Percentiles rank a stretch among this genome's conserved stretches.
These are phyloP conservation scores for Ensete glaucum DNA, from an alignment of 176 grass and related monocot genomes.

Conservation along the genomic window DNA sequence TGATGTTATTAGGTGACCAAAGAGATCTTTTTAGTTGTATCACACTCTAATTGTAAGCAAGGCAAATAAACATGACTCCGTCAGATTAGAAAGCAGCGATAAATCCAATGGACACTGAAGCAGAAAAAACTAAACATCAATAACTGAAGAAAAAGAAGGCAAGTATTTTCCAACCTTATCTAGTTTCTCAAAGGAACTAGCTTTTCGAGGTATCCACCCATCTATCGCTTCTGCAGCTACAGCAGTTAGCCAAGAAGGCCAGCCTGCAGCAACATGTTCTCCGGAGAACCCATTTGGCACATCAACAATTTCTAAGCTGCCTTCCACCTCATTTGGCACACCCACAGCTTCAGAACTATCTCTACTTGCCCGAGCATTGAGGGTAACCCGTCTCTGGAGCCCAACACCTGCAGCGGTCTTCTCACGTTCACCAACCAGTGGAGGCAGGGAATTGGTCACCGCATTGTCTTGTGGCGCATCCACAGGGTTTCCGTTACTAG, in stretches of 20 bases:
- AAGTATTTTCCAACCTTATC: slow-evolving; percentile 42
- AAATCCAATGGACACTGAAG: background rate
- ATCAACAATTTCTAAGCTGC: slow-evolving; percentile 5
- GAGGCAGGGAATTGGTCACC: background rate
- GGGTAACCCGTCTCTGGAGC: slow-evolving; percentile 28
- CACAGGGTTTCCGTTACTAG: slow-evolving; percentile 10
- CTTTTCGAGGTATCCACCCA: slow-evolving; percentile 70
- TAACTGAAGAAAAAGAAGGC: slow-evolving; percentile 1
- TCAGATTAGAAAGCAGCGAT: too few relatives aligned
- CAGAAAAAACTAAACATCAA: background rate
- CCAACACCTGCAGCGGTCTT: slow-evolving; percentile 26
- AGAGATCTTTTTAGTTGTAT: too few relatives aligned
- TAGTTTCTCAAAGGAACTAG: slow-evolving; percentile 82
- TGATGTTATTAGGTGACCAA: too few relatives aligned
- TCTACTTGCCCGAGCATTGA: slow-evolving; percentile 29
- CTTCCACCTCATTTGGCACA: slow-evolving; percentile 19
- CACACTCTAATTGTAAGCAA: too few relatives aligned
- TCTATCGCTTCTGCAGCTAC: slow-evolving; percentile 59
- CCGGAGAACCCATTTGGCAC: slow-evolving; percentile 39
- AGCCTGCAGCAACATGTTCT: slow-evolving; percentile 47
- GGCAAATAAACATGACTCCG: too few relatives aligned
- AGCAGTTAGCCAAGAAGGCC: slow-evolving; percentile 68
- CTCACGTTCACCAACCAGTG: slow-evolving; percentile 2
- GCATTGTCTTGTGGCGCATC: slow-evolving; percentile 16
- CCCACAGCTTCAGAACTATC: slow-evolving; percentile 16